Base-by-base conservation (phyloP, 2,329 filamentous ascomycete genomes). In the Torrubiellomyces zombiae region DNA sequence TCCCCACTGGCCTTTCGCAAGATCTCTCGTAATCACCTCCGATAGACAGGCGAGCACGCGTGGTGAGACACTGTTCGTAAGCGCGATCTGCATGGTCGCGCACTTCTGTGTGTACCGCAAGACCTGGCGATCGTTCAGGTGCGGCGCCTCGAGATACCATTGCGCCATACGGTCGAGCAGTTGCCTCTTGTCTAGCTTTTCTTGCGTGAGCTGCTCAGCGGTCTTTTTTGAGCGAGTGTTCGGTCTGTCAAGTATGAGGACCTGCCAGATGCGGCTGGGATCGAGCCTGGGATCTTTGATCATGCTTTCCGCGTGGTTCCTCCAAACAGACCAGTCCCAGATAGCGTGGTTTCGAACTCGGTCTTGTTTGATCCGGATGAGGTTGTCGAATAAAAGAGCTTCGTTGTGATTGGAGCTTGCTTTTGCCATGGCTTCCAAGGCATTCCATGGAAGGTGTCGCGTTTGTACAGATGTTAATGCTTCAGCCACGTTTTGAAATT, bases 311-410 rank as follows among this genome's bases (percentile, higher is more conserved):
- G 42, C 21, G 26, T 52, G 43, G 4, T 35, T 37, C 11, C 28
- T 29, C 52, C 51, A 56, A 9, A 36, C 24, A 9, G 36, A 36
- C 47, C 50, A 55, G 10, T 38, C 24, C 42, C 49, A 49, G 4
- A 25, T 6, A 2, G 25, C 26, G 8, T 36, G 23, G 15, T 29
- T 18, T 14, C 18, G 26, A 5, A 19, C 23, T 9, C 19, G n/a
- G 7, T 18, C 17, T 1, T 22, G 23, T 9, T 33, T 32, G 10
- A 19, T 13, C 11, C 31, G 25, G n/a, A 34, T 23, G 3, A 27
- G 23, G 14, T 37, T 27, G 29, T 43, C 38, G 8, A 50, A 29
- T 4, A 21, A 16, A 9, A 47, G 23, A 1, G 43, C 48, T 10
- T 37, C 28, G 5, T 21, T 26, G 26, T 50, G 36, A 22, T 48